phyloP scores from a whole-genome alignment of 768 basidiomycete genomes.

The Tricholoma matsutake region DNA sequence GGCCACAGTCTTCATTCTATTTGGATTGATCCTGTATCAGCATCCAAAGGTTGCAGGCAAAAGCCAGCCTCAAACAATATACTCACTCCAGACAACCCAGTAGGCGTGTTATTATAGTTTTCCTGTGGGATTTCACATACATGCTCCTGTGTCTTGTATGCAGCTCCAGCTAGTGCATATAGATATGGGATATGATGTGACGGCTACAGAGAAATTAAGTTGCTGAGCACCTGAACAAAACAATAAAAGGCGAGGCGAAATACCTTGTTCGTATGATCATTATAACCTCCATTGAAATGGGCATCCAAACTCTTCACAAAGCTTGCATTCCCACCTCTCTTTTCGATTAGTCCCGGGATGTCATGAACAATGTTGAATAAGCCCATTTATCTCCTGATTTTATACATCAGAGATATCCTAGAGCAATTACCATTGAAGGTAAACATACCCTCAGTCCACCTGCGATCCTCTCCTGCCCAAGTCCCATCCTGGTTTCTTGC shows the following conservation, averaged over 20 bases:
- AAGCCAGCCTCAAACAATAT: background rate
- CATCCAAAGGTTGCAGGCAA: background rate
- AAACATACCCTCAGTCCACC: conserved; percentile 75
- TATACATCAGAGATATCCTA: background rate
- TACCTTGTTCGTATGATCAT: conserved; percentile 81
- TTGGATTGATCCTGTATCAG: background rate
- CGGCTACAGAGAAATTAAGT: conserved; percentile 40
- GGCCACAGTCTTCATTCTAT: conserved; percentile 87
- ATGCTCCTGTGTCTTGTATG: conserved; percentile 68
- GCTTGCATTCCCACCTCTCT: conserved; percentile 59
- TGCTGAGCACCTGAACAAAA: background rate
- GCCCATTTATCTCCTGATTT: conserved; percentile 50
- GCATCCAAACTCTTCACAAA: conserved; percentile 69
- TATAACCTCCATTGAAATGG: conserved; percentile 60
- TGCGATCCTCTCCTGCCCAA: conserved; percentile 69
- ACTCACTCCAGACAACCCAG: conserved; percentile 70
- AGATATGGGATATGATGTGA: conserved; percentile 87
- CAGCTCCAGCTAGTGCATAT: conserved; percentile 69
- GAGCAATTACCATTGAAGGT: background rate
- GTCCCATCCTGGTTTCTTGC: conserved; percentile 63
- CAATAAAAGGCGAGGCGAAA: conserved; percentile 7
- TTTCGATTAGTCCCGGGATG: conserved; percentile 55
- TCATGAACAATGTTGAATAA: conserved; percentile 80
- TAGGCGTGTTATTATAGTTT: conserved; percentile 66
- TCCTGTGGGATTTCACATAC: conserved; percentile 60